Evolutionary conservation across 352 stramenopile species (phyloP).

Genomic region (Thraustochytrium striatum): DNA sequence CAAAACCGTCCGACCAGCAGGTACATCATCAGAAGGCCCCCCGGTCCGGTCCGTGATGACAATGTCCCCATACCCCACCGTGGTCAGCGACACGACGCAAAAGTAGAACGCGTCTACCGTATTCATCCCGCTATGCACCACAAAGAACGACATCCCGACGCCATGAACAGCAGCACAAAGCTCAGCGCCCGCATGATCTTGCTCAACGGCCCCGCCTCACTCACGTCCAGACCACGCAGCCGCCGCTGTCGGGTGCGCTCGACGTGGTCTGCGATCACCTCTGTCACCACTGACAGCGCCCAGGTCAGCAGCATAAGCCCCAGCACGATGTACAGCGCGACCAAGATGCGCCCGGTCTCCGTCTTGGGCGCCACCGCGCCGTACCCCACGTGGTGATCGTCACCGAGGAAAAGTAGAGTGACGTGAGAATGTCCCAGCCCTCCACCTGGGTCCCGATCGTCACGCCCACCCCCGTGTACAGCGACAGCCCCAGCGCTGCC

Average conservation of each 20-base stretch:
- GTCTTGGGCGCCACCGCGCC: slow-evolving; percentile 19
- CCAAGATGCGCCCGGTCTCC: neutral
- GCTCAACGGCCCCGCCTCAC: neutral
- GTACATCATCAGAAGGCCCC: too few species aligned
- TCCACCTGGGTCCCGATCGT: neutral
- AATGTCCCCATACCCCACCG: slow-evolving; percentile 74
- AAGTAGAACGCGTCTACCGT: slow-evolving; percentile 82
- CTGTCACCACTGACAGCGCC: slow-evolving; percentile 9
- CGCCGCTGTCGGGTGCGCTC: neutral
- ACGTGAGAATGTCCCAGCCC: neutral
- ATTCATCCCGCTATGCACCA: neutral
- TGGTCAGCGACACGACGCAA: slow-evolving; percentile 80
- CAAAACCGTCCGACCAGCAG: too few species aligned
- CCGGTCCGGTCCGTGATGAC: slow-evolving; percentile 63
- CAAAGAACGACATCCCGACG: slow-evolving; percentile 2
- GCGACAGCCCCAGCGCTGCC: too few species aligned
- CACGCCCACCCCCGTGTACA: neutral
- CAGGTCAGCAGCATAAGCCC: slow-evolving; percentile 2
- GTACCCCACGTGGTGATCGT: slow-evolving; percentile 38
- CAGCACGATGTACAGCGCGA: slow-evolving; percentile 13
- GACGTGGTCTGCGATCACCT: neutral
- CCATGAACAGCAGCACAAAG: neutral
- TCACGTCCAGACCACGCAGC: neutral
- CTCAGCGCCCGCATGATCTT: neutral
- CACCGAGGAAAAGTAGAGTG: slow-evolving; percentile 17